Evolutionary conservation across 202 grass and related monocot species (phyloP).

Genomic region (Digitaria exilis): DNA sequence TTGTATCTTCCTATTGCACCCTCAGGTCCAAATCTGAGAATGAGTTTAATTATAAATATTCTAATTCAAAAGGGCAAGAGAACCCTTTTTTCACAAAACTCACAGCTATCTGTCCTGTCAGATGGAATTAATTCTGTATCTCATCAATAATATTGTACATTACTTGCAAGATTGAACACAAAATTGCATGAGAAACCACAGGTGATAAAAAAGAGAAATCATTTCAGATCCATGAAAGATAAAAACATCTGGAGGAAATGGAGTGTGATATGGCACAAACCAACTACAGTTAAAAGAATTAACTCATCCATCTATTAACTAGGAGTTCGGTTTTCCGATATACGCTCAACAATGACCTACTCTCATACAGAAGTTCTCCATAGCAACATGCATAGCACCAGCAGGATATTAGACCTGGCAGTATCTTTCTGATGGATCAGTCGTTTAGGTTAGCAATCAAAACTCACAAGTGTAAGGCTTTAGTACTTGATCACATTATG

Average conservation of each 20-base stretch:
- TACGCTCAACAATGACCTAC: not conserved
- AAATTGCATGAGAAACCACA: constrained; percentile 26
- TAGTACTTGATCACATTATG: constrained; percentile 86
- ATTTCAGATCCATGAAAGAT: not conserved
- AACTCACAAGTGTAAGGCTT: constrained; percentile 30
- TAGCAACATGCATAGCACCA: not conserved
- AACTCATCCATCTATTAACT: constrained; percentile 24
- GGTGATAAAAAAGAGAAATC: not conserved
- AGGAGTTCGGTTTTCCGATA: not conserved
- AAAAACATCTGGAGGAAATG: not conserved
- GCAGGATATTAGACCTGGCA: not conserved
- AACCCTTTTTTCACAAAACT: not conserved
- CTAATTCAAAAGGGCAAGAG: not conserved
- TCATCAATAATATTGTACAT: constrained; percentile 35
- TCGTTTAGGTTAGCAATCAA: constrained; percentile 12
- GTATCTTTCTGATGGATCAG: constrained; percentile 16
- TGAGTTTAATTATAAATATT: not conserved
- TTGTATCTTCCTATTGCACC: not conserved
- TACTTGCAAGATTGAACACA: constrained; percentile 38
- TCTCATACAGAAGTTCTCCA: constrained; percentile 1
- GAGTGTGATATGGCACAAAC: not conserved
- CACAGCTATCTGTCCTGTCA: not conserved
- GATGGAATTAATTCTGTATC: constrained; percentile 14
- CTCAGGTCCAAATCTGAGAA: not conserved
- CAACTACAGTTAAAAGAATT: constrained; percentile 31